Base-by-base conservation (phyloP, 768 basidiomycete genomes). In the Tulasnella sp. region DNA sequence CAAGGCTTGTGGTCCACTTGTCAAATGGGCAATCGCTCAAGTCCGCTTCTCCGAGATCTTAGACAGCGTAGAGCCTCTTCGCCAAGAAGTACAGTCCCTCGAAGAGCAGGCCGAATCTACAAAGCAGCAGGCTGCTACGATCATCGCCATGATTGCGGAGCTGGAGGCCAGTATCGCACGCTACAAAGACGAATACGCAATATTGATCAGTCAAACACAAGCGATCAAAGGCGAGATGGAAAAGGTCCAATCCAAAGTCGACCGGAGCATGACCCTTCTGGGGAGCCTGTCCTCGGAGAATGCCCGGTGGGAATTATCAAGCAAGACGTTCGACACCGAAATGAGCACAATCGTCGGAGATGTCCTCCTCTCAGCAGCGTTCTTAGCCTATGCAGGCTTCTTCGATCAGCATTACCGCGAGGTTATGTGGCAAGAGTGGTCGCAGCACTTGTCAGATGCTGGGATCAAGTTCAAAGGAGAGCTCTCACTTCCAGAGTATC, bases 311-410 rank as follows among this genome's bases (percentile, higher is more conserved):
- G 95, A 98, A 79, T 82, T 87, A 3, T 94, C 95, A 39, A 98
- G 95, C 80, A 88, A 90, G 66, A 95, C 95, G 0, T 99, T 99
- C 79, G 97, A 98, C 77, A 87, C 89, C 0, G 96, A 98, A 80
- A 98, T 98, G 96, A 91, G 93, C 79, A 99, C 97, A 52, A 95
- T 98, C 75, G 94, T 95, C 40, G 97, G 97, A 32, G 96, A 99
- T 79, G 95, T 98, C 62, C 82, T 99, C 36, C 85, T 98, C 40
- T 97, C 96, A 47, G 91, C 96, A 1, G 97, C 93, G 0, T 98
- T 98, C 87, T 81, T 98, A 73, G 95, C 97, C 1, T 99, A 99
- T 77, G 90, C 91, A 26, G 97, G 97, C 68, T 98, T 94, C 87
- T 99, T 98, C 79, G 97, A 99, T 79, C 97, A 99, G 79, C 90